These are phyloP conservation scores for Claviceps pazoutovae DNA, from an alignment of 2,329 filamentous ascomycete genomes.

Conservation along the genomic window DNA sequence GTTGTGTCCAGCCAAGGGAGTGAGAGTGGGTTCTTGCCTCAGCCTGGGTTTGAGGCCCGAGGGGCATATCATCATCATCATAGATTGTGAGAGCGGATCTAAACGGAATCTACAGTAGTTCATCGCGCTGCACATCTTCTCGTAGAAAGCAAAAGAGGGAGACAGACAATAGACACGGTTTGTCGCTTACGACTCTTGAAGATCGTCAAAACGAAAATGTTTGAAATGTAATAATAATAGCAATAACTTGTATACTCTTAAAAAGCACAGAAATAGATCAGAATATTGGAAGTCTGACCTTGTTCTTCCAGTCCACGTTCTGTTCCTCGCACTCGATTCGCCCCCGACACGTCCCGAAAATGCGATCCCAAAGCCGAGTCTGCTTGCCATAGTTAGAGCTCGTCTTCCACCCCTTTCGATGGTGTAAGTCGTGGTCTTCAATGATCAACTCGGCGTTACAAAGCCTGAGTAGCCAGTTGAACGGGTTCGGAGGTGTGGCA, in stretches of 20 bases:
- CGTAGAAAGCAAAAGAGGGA: too few relatives aligned
- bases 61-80: too few relatives aligned
- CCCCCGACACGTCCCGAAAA: slow-evolving; percentile 5
- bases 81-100: too few relatives aligned
- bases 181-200: too few relatives aligned
- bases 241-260: background rate
- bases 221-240: background rate
- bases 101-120: too few relatives aligned
- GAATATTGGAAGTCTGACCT: background rate
- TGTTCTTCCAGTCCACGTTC: slow-evolving; percentile 2
- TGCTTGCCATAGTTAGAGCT: slow-evolving; percentile 6
- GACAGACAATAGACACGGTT: too few relatives aligned
- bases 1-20: too few relatives aligned
- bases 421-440: slow-evolving; percentile 6
- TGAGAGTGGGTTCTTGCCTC: too few relatives aligned
- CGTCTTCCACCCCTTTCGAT: slow-evolving; percentile 6
- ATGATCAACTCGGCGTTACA: slow-evolving; percentile 3
- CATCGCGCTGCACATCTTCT: too few relatives aligned
- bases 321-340: slow-evolving; percentile 3
- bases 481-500: slow-evolving; percentile 3
- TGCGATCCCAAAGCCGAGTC: slow-evolving; percentile 3
- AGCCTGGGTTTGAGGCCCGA: too few relatives aligned
- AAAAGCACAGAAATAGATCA: background rate
- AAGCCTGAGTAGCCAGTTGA: slow-evolving; percentile 2
- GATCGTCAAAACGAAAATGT: too few relatives aligned